Conservation (phyloP, 345 rosid genomes). For the Eutrema yunnanense region DNA sequence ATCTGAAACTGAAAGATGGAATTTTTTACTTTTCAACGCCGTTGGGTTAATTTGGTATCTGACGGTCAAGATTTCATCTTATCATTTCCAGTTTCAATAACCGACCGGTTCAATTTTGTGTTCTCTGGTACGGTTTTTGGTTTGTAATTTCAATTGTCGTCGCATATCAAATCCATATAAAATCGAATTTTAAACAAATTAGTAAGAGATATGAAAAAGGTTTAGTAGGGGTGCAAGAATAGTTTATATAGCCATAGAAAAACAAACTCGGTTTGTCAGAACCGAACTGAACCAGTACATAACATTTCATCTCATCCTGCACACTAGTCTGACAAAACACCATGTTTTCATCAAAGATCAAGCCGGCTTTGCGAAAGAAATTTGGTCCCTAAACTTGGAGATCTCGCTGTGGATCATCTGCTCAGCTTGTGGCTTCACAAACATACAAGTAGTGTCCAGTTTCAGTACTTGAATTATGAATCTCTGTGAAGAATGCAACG, state of each 20-base stretch:
- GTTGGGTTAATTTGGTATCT: too few relatives aligned
- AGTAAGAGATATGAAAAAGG: too few relatives aligned
- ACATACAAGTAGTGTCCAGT: slow-evolving; percentile 7
- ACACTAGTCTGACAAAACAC: background rate
- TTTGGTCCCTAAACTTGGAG: background rate
- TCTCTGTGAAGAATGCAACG: background rate
- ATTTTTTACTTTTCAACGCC: too few relatives aligned
- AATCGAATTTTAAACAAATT: background rate
- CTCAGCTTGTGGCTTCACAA: slow-evolving; percentile 8
- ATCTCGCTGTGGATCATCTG: background rate
- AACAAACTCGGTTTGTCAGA: background rate
- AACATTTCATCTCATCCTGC: background rate
- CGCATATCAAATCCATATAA: background rate
- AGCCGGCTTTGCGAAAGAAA: background rate
- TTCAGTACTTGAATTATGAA: slow-evolving; percentile 4
- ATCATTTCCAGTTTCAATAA: background rate
- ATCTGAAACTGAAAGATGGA: too few relatives aligned
- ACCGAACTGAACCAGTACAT: background rate
- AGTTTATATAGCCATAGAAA: background rate
- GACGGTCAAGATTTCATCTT: too few relatives aligned
- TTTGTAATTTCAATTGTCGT: background rate
- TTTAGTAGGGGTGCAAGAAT: background rate
- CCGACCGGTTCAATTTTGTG: background rate
- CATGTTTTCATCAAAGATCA: background rate
- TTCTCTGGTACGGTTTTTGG: background rate